These are phyloP conservation scores for Asterochloris sp. DNA, from an alignment of 139 green algal genomes.

Conservation along the genomic window DNA sequence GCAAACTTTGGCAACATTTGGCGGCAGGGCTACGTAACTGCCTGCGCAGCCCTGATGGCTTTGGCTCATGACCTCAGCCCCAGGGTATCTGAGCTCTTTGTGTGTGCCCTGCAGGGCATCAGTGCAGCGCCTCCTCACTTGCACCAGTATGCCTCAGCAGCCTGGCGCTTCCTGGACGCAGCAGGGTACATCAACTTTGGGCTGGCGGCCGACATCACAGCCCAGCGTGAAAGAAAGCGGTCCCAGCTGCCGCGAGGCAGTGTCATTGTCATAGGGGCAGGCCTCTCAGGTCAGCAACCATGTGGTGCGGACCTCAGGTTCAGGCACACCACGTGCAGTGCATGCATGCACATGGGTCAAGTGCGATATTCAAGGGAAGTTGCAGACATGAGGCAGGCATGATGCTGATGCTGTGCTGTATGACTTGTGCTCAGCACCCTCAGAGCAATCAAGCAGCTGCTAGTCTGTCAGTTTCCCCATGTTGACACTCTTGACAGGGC, in stretches of 20 bases:
- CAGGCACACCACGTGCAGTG: too few species aligned
- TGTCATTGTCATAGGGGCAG: conserved; percentile 89
- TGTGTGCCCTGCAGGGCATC: too few species aligned
- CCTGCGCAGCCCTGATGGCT: conserved; percentile 34
- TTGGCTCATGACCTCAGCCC: conserved; percentile 19
- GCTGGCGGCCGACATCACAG: conserved; percentile 37
- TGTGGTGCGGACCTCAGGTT: too few species aligned
- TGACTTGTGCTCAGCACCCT: not conserved
- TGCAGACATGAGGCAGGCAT: too few species aligned
- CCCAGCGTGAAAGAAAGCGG: not conserved
- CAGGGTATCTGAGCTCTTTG: too few species aligned
- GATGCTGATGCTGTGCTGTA: not conserved
- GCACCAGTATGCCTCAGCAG: conserved; percentile 28
- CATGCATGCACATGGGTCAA: not conserved
- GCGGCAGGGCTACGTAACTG: conserved; percentile 31
- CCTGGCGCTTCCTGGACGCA: conserved; percentile 63
- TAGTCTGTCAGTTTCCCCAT: not conserved
- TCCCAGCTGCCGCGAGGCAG: conserved; percentile 21
- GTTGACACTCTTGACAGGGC: too few species aligned
- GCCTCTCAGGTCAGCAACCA: conserved; percentile 60
- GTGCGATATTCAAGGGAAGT: not conserved
- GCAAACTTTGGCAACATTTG: not conserved
- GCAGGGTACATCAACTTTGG: conserved; percentile 93
- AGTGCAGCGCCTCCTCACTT: too few species aligned
- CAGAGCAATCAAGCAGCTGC: not conserved